phyloP scores from a whole-genome alignment of 345 rosid genomes.

The Alliaria petiolata region DNA sequence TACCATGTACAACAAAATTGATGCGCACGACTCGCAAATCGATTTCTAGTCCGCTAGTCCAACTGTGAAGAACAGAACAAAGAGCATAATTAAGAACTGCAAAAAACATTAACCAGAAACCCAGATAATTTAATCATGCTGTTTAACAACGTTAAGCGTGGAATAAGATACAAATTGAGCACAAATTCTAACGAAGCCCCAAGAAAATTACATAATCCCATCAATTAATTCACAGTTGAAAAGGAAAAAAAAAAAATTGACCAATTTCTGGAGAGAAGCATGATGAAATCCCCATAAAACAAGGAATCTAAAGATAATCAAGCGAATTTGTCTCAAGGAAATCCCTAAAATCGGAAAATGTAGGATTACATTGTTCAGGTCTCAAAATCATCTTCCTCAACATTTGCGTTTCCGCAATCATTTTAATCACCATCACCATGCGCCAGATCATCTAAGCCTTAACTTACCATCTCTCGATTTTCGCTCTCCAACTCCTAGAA shows the following conservation, averaged over 20 bases:
- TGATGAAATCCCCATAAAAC: too few species aligned
- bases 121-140: neutral
- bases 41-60: neutral
- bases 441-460: slow-evolving; percentile 1
- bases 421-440: slow-evolving; percentile 5
- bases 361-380: slow-evolving; percentile 38
- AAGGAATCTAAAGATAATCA: neutral
- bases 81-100: neutral
- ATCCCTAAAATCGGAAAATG: slow-evolving; percentile 20
- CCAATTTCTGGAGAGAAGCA: neutral
- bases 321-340: neutral
- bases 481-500: neutral
- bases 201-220: neutral
- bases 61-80: slow-evolving; percentile 5
- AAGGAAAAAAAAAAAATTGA: too few species aligned
- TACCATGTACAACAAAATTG: slow-evolving; percentile 3
- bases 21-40: neutral
- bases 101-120: neutral
- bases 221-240: neutral
- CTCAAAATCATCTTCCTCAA: slow-evolving; percentile 33
- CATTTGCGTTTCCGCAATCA: slow-evolving; percentile 17
- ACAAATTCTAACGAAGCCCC: neutral
- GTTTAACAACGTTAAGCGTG: neutral
- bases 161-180: neutral
- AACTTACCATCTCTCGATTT: slow-evolving; percentile 32